Evolutionary conservation across 192 early-diverging fungal species (phyloP).

Genomic region (Backusella liffmaniae): DNA sequence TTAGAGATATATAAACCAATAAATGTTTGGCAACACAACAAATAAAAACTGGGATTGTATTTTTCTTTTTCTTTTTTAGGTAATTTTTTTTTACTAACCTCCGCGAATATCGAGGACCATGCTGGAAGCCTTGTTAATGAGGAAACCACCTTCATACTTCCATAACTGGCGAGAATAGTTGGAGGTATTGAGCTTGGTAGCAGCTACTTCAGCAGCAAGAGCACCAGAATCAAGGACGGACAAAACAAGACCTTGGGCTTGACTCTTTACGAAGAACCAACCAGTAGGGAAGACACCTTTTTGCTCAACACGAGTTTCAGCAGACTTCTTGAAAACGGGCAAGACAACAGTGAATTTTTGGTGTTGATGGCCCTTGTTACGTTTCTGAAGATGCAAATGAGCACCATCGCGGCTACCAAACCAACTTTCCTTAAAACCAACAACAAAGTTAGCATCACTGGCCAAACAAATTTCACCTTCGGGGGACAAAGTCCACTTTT

Average conservation of each 20-base stretch:
- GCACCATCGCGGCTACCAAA: constrained; percentile 29
- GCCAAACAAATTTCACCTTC: constrained; percentile 15
- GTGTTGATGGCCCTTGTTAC: background rate
- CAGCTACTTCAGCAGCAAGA: constrained; percentile 29
- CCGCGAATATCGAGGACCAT: constrained; percentile 34
- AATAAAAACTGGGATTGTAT: constrained; percentile 7
- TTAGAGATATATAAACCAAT: background rate
- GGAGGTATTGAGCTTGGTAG: constrained; percentile 18
- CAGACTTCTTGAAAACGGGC: constrained; percentile 29
- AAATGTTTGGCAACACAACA: background rate
- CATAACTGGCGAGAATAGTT: constrained; percentile 39
- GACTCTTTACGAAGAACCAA: constrained; percentile 44
- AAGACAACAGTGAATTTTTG: constrained; percentile 30
- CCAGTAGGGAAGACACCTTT: constrained; percentile 29
- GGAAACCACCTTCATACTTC: constrained; percentile 33
- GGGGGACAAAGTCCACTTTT: constrained; percentile 15
- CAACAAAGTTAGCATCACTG: constrained; percentile 9
- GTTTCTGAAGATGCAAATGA: constrained; percentile 26
- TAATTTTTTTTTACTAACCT: constrained; percentile 22
- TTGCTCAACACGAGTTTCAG: background rate
- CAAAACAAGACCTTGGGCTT: constrained; percentile 24
- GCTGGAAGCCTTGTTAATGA: constrained; percentile 38
- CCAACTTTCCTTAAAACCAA: constrained; percentile 34
- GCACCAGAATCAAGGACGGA: constrained; percentile 29
- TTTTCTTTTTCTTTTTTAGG: constrained; percentile 15